Percentiles rank a stretch among this genome's conserved stretches.
These are phyloP conservation scores for Trypanosoma cruzi DNA, from an alignment of 208 protist species.

Conservation along the genomic window DNA sequence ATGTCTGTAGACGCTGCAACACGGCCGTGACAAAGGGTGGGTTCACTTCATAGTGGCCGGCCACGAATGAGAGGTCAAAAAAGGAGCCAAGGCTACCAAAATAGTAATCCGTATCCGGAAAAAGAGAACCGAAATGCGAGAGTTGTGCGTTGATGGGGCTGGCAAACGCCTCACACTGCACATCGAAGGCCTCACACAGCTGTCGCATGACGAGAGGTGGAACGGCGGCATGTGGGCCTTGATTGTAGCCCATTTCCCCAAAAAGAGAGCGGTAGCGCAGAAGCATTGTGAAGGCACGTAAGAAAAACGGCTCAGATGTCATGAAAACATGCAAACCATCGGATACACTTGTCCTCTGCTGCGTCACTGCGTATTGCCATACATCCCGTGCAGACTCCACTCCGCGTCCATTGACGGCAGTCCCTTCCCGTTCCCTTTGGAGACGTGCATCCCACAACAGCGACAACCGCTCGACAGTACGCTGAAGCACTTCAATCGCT, in stretches of 20 bases:
- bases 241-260: conserved; percentile 66
- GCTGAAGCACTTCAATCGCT: conserved; percentile 17
- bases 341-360: background rate
- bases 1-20: conserved; percentile 49
- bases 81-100: conserved; percentile 87
- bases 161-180: conserved; percentile 85
- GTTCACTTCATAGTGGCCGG: conserved; percentile 75
- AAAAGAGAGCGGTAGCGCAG: conserved; percentile 61
- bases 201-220: conserved; percentile 49
- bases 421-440: background rate
- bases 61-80: conserved; percentile 72
- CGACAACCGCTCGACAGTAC: conserved; percentile 9
- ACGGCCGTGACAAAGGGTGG: conserved; percentile 84
- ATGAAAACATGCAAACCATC: conserved; percentile 2
- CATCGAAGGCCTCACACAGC: conserved; percentile 44
- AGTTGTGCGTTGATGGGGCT: conserved; percentile 87
- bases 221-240: conserved; percentile 71
- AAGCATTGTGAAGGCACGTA: conserved; percentile 48
- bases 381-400: background rate
- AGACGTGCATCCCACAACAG: conserved; percentile 14
- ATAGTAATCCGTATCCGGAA: conserved; percentile 78
- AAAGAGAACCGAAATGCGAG: conserved; percentile 71
- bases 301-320: conserved; percentile 35
- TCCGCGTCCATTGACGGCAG: background rate
- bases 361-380: conserved; percentile 1